Base-by-base conservation (phyloP, 805 yeast species). In the Myxozyma melibiosi region DNA sequence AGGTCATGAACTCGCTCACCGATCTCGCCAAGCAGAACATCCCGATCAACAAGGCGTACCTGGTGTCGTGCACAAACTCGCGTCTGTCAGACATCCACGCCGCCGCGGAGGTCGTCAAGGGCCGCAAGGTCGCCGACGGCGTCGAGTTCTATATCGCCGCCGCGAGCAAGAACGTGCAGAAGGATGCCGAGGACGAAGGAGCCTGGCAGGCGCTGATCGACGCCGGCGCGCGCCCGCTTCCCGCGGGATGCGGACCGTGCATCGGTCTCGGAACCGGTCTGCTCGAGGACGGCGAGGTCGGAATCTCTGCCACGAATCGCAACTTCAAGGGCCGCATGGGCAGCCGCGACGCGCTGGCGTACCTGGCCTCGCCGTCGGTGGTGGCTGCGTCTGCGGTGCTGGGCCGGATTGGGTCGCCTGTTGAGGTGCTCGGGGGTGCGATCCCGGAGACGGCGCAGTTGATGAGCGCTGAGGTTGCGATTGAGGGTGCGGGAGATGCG, bases 291-390 rank as follows among this genome's bases (percentile, higher is more conserved):
- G 99, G 99, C 43, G 98, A 94, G 74, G 96, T 94, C 57, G 99
- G 99, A 64, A 94, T 94, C 68, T 88, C 96, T 63, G 99, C 99
- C 57, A 94, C 99, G 6, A 94, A 94, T 78, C 84, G 99, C 78
- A 94, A 94, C 76, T 94, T 94, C 81, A 94, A 94, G 76, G 99
- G 99, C 61, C 84, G 99, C 76, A 94, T 94, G 99, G 99, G 99
- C 7, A 86, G 96, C 6, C 87, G 86, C 66, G 97, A 94, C 67
- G 99, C 99, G 0, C 77, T 90, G 60, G 99, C 99, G 0, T 94
- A 87, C 73, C 80, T 94, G 64, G 97, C 97, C 0, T 90, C 97
- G 1, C 99, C 99, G 4, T 97, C 91, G 64, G 96, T 94, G 25
- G 99, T 94, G 57, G 98, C 99, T 49, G 98, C 99, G 0, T 88